Evolutionary conservation across 495 filamentous ascomycete genomes (phyloP).

Genomic region (Penicillium fimorum): DNA sequence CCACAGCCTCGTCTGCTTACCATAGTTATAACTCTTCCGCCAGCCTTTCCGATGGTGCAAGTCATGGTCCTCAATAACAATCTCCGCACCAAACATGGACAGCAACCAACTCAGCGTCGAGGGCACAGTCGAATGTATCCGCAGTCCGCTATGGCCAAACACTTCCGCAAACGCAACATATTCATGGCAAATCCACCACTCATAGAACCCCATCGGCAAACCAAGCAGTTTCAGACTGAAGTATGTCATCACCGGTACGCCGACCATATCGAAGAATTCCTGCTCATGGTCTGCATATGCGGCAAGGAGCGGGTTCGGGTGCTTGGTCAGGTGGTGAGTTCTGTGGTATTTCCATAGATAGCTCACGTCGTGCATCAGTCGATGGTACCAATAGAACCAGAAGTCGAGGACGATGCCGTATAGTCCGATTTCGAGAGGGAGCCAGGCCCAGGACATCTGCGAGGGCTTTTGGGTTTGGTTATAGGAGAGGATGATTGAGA

Average conservation of each 20-base stretch:
- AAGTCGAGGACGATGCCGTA: constrained; percentile 46
- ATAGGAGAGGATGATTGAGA: constrained; percentile 29
- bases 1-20: constrained; percentile 46
- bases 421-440: constrained; percentile 39
- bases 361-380: constrained; percentile 41
- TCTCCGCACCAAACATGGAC: constrained; percentile 33
- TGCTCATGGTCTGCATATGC: constrained; percentile 46
- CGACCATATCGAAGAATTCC: constrained; percentile 47
- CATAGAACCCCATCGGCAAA: constrained; percentile 43
- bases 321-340: constrained; percentile 46
- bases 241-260: constrained; percentile 38
- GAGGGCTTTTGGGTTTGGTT: constrained; percentile 21
- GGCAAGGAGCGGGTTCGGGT: constrained; percentile 42
- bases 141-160: constrained; percentile 39
- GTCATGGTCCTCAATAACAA: constrained; percentile 47
- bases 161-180: constrained; percentile 44
- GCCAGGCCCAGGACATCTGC: constrained; percentile 50
- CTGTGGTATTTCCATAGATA: constrained; percentile 45
- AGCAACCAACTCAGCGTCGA: constrained; percentile 40
- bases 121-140: constrained; percentile 36
- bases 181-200: constrained; percentile 46
- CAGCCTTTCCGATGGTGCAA: constrained; percentile 46
- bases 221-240: constrained; percentile 32
- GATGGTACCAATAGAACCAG: constrained; percentile 49
- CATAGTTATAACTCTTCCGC: constrained; percentile 46